Evolutionary conservation across 1,284 basidiomycete species (phyloP).

Genomic region (Ganoderma boninense): DNA sequence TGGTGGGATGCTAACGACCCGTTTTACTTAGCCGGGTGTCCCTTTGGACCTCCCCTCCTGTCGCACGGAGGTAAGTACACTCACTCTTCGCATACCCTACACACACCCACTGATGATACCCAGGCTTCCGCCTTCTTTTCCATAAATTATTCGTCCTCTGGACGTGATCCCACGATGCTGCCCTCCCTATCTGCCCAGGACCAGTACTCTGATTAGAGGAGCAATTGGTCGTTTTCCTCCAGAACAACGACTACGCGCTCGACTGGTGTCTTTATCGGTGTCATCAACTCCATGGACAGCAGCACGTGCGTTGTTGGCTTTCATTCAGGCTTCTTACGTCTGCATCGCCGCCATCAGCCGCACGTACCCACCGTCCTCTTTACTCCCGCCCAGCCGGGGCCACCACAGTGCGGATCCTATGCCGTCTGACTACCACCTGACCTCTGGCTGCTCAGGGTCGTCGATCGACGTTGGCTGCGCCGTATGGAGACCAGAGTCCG

Average conservation of each 20-base stretch:
- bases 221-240: slow-evolving; percentile 68
- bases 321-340: slow-evolving; percentile 47
- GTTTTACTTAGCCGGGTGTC: no score
- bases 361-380: slow-evolving; percentile 67
- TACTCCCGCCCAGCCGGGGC: slow-evolving; percentile 65
- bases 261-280: slow-evolving; percentile 73
- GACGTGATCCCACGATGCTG: slow-evolving; percentile 51
- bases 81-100: no score
- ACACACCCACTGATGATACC: no score
- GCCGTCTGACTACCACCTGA: slow-evolving; percentile 83
- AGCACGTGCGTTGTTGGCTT: slow-evolving; percentile 49
- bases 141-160: slow-evolving; percentile 57
- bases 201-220: slow-evolving; percentile 60
- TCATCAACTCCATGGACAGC: slow-evolving; percentile 73
- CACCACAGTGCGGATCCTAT: slow-evolving; percentile 76
- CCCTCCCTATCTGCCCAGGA: slow-evolving; percentile 61
- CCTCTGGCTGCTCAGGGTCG: slow-evolving; percentile 83
- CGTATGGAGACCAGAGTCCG: slow-evolving; percentile 64
- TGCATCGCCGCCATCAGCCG: slow-evolving; percentile 66
- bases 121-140: no score
- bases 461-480: slow-evolving; percentile 71
- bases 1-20: no score
- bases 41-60: no score
- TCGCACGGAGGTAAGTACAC: no score
- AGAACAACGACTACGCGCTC: slow-evolving; percentile 68